phyloP scores from a whole-genome alignment of 2,329 filamentous ascomycete genomes.

The Paecilomyces dactylethromorphus region DNA sequence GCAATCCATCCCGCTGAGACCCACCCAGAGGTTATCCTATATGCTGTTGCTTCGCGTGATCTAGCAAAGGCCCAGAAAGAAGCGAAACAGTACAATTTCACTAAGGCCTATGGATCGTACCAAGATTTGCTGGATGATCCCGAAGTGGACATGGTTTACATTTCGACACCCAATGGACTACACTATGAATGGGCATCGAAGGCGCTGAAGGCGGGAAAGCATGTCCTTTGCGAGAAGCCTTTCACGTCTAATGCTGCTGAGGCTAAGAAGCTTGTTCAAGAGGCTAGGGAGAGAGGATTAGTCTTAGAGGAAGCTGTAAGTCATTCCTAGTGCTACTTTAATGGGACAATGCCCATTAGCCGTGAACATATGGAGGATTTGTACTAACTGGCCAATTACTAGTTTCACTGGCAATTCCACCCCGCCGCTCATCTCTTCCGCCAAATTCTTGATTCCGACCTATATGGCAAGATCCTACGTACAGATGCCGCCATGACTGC shows the following conservation, averaged over 20 bases:
- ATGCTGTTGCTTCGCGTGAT: slow-evolving; percentile 49
- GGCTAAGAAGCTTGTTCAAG: slow-evolving; percentile 38
- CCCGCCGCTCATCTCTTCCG: slow-evolving; percentile 32
- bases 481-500: slow-evolving; percentile 19
- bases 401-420: slow-evolving; percentile 38
- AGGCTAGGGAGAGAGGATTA: slow-evolving; percentile 16
- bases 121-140: slow-evolving; percentile 14
- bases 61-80: slow-evolving; percentile 39
- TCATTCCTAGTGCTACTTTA: neutral
- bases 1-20: slow-evolving; percentile 42
- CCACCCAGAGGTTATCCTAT: slow-evolving; percentile 49
- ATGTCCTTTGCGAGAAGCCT: slow-evolving; percentile 52
- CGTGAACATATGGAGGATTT: neutral
- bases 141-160: slow-evolving; percentile 21
- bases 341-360: neutral
- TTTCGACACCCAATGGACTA: slow-evolving; percentile 19
- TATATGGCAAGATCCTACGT: slow-evolving; percentile 26
- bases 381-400: neutral
- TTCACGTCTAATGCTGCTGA: slow-evolving; percentile 41
- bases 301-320: slow-evolving; percentile 9
- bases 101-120: slow-evolving; percentile 28
- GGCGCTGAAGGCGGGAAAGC: slow-evolving; percentile 45
- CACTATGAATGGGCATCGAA: slow-evolving; percentile 42
- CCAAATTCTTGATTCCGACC: slow-evolving; percentile 24
- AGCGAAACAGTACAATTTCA: slow-evolving; percentile 47